Evolutionary conservation across 164 flowering plant genomes (phyloP).

Genomic region (Dillenia turbinata): DNA sequence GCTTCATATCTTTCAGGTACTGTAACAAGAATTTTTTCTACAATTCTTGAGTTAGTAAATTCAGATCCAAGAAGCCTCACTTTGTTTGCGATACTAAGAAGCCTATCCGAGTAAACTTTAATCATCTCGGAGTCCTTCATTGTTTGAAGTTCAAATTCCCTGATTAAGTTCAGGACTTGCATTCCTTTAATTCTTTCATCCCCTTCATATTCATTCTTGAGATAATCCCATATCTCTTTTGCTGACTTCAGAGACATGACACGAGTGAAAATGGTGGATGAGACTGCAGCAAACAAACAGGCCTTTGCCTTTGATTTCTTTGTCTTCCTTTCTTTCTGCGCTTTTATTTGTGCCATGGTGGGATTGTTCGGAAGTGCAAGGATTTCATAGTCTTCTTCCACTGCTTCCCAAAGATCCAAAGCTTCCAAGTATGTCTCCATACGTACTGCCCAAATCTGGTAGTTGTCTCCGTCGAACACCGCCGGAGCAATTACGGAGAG

Average conservation of each 20-base stretch:
- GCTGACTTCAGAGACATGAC: neutral
- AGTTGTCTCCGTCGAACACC: constrained; percentile 2
- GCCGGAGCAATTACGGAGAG: neutral
- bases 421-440: too few relatives aligned
- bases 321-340: neutral
- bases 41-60: neutral
- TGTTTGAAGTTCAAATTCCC: neutral
- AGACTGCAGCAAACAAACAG: constrained; percentile 1
- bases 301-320: constrained; percentile 7
- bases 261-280: neutral
- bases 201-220: too few relatives aligned
- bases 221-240: neutral
- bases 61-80: neutral
- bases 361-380: too few relatives aligned
- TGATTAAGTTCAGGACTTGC: constrained; percentile 5
- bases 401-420: too few relatives aligned
- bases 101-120: constrained; percentile 1
- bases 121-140: neutral
- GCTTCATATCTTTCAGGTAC: neutral
- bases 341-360: too few relatives aligned
- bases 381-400: too few relatives aligned
- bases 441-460: too few relatives aligned
- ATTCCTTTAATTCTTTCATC: neutral
- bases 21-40: constrained; percentile 4
- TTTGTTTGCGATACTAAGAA: neutral